A percentile compares a stretch with the other conserved stretches of the same genome.
Conservation (phyloP, 2,329 filamentous ascomycete species). For the Cladosporium sp. region DNA sequence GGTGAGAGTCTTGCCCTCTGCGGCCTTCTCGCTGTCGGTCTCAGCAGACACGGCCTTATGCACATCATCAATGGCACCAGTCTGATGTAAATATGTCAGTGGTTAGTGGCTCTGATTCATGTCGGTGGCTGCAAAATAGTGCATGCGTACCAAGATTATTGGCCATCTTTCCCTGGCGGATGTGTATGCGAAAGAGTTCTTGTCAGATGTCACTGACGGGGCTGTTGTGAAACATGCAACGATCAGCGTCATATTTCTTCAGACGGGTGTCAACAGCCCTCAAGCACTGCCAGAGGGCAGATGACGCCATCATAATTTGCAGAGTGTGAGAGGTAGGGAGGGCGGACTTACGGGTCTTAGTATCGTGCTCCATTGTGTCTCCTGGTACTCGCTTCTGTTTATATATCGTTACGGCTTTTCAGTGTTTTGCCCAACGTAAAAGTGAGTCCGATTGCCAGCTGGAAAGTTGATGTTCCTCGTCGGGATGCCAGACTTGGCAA, state of each 20-base stretch:
- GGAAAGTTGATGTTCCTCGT: neutral
- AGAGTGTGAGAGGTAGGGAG: neutral
- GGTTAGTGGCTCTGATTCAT: too few species aligned
- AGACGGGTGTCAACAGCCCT: conserved; percentile 12
- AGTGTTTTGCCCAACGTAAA: neutral
- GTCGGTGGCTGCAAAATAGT: neutral
- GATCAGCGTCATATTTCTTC: neutral
- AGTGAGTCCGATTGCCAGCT: neutral
- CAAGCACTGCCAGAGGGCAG: neutral
- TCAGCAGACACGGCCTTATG: conserved; percentile 65
- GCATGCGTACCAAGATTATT: conserved; percentile 69
- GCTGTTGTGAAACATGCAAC: conserved; percentile 46
- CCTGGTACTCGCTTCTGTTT: neutral
- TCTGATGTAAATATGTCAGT: conserved; percentile 48
- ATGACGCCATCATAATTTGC: neutral
- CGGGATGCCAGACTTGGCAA: neutral
- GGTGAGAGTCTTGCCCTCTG: conserved; percentile 83
- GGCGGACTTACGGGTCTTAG: conserved; percentile 61
- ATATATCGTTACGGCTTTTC: neutral
- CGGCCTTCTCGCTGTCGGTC: conserved; percentile 59
- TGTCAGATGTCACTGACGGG: conserved; percentile 73
- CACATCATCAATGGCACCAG: conserved; percentile 89
- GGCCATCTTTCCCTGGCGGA: conserved; percentile 90
- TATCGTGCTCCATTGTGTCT: conserved; percentile 66
- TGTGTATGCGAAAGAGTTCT: conserved; percentile 77